Base-by-base conservation (phyloP, 176 grass and related monocot species). In the Rhynchospora pubera region DNA sequence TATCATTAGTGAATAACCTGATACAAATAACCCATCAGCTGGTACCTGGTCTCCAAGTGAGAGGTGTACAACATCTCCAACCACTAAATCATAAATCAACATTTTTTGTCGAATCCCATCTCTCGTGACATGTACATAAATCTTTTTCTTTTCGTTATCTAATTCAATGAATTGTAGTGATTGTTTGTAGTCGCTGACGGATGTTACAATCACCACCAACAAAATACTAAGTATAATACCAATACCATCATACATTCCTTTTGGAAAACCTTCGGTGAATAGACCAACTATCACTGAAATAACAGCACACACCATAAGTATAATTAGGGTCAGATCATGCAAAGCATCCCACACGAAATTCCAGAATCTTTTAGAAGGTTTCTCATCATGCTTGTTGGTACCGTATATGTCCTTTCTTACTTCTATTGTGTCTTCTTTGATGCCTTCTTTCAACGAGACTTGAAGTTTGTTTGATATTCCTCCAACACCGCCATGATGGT, bases 311-410 rank as follows among this genome's bases (percentile, higher is more conserved):
- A 92, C 70, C 6, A 91, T 82, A 48, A 97, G 92, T 84, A 97
- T 88, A 68, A 91, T 88, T 34, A 97, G 75, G 10, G 94, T 97
- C 80, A 91, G 63, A 64, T 97, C 94, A 80, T 97, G 94, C 11
- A 97, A 70, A 67, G 90, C 92, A 83, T 97, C 94, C 94, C 94
- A 94, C 14, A 97, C 83, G 83, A 97, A 94, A 88, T 83, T 94
- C 90, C 86, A 97, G 28, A 97, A 97, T 73, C 88, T 91, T 88
- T 92, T 92, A 50, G 88, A 71, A 47, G 90, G 90, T 71, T 94
- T 97, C 51, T 92, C 86, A 9, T 65, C 62, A 15, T 91, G 83
- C 60, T 86, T 85, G 72, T 97, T 97, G 24, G 81, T 71, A 48
- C 94, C 94, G 81, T 85, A 97, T 8, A 97, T 18, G 48, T 82